phyloP scores from a whole-genome alignment of 345 rosid genomes.

The Gossypium ekmanianum region DNA sequence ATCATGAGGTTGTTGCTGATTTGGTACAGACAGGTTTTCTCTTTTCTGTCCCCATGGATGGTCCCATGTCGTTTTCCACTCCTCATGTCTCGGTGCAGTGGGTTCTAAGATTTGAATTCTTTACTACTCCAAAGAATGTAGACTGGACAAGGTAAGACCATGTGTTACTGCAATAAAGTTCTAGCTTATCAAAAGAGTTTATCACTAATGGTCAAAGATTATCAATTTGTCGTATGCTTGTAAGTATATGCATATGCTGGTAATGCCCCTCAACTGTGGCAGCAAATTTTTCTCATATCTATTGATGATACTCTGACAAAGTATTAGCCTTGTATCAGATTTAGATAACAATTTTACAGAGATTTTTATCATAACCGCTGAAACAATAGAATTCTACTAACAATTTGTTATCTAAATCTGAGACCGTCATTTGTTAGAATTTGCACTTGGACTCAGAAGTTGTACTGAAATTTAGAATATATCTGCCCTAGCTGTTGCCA shows the following conservation, averaged over 20 bases:
- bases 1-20: constrained; percentile 93
- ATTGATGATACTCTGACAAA: not conserved
- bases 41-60: constrained; percentile 88
- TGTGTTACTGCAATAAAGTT: not conserved
- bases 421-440: not conserved
- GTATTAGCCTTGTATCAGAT: no score
- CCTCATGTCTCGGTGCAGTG: constrained; percentile 78
- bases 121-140: constrained; percentile 70
- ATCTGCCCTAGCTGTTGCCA: not conserved
- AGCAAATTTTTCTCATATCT: not conserved
- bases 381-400: no score
- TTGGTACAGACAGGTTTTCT: constrained; percentile 93
- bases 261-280: not conserved
- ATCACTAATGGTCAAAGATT: not conserved
- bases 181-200: not conserved
- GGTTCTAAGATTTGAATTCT: constrained; percentile 88
- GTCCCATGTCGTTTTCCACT: constrained; percentile 94
- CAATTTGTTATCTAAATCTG: not conserved
- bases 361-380: no score
- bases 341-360: no score
- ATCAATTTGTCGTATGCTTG: not conserved
- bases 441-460: not conserved
- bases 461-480: not conserved
- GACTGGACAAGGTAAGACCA: constrained; percentile 68
- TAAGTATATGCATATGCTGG: not conserved